Evolutionary conservation across 495 filamentous ascomycete species (phyloP).

Genomic region (Hyphodiscus hymeniophilus): DNA sequence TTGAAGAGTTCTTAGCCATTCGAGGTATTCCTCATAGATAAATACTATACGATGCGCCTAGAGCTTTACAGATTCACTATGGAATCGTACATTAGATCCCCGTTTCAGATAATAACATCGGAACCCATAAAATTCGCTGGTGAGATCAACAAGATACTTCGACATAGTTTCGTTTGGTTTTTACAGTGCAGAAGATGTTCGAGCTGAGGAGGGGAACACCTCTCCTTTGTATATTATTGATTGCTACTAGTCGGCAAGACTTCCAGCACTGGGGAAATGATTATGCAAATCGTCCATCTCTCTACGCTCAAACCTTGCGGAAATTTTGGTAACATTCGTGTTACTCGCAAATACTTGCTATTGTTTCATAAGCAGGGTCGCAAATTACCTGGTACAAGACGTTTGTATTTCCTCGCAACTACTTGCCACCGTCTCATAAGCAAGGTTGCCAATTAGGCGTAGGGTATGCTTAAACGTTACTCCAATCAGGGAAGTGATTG

Average conservation of each 20-base stretch:
- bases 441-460: conserved; percentile 2
- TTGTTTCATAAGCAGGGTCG: conserved; percentile 1
- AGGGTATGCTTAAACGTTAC: too few relatives aligned
- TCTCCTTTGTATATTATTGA: conserved; percentile 1
- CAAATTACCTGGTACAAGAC: conserved; percentile 1
- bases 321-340: conserved; percentile 1
- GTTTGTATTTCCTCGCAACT: too few relatives aligned
- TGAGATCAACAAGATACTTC: conserved; percentile 4
- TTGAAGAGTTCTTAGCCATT: too few relatives aligned
- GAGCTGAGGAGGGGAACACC: conserved; percentile 1
- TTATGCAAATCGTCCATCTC: conserved; percentile 1
- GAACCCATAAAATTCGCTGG: conserved; percentile 1
- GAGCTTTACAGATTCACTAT: too few relatives aligned
- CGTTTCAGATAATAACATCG: conserved; percentile 2
- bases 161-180: conserved; percentile 3
- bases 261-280: not conserved
- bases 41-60: too few relatives aligned
- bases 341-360: conserved; percentile 3
- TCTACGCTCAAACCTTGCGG: not conserved
- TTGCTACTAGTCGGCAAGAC: not conserved
- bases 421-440: conserved; percentile 4
- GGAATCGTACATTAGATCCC: not conserved
- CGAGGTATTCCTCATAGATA: too few relatives aligned
- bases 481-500: not conserved
- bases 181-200: conserved; percentile 3